A percentile compares a stretch with the other conserved stretches of the same genome.
Conservation (phyloP, 768 basidiomycete species). For the Kondoa malvinella region DNA sequence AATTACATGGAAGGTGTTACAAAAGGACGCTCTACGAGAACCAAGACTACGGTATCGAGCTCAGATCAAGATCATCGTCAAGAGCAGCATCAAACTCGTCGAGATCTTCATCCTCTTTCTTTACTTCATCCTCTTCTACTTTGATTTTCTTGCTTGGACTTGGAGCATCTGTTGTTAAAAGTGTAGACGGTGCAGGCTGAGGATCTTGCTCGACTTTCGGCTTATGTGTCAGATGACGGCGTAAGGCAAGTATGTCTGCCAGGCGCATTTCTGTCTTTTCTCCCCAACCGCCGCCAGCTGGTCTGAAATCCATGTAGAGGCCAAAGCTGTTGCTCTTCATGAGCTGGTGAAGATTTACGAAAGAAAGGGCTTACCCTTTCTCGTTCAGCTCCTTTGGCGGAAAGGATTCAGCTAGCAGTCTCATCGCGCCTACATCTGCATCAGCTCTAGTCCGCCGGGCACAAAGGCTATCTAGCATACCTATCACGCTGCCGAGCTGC, state of each 20-base stretch:
- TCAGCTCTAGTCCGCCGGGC: constrained; percentile 27
- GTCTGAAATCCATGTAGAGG: constrained; percentile 76
- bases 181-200: background rate
- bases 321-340: constrained; percentile 42
- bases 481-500: constrained; percentile 57
- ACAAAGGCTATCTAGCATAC: constrained; percentile 55
- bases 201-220: constrained; percentile 12
- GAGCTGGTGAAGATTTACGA: background rate
- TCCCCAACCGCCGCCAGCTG: constrained; percentile 67
- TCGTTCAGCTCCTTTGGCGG: constrained; percentile 31
- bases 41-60: background rate
- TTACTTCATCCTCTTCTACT: background rate
- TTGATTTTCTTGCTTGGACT: constrained; percentile 4
- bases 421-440: constrained; percentile 27
- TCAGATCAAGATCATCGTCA: background rate
- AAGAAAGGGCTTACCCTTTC: background rate
- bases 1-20: no score
- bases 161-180: background rate
- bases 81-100: constrained; percentile 6
- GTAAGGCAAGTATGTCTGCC: constrained; percentile 44
- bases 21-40: no score
- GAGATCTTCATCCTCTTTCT: no score
- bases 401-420: constrained; percentile 32
- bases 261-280: constrained; percentile 57
- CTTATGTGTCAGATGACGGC: constrained; percentile 20